Conservation (phyloP, 1,284 basidiomycete genomes). For the Puccinia novopanici region DNA sequence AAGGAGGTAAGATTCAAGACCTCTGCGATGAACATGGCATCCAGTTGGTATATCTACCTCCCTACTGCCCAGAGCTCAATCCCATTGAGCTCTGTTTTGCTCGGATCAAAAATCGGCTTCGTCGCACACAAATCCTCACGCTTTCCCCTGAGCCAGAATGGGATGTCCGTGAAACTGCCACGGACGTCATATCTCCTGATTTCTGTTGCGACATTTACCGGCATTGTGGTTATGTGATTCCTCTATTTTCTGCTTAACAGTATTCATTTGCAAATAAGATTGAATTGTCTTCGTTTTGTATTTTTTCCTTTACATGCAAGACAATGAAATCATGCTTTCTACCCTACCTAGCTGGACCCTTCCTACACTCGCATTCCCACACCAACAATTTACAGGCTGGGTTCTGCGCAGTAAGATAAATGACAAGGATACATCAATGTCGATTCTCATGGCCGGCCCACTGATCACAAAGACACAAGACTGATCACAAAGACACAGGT, state of each 20-base stretch:
- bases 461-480: no score
- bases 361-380: no score
- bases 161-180: background rate
- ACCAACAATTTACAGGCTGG: no score
- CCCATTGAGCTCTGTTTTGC: conserved; percentile 11
- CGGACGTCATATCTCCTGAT: background rate
- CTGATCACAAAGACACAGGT: no score
- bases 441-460: no score
- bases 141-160: background rate
- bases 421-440: no score
- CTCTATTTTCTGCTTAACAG: background rate
- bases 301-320: no score
- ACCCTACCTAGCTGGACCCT: no score
- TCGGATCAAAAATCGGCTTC: background rate
- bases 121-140: background rate
- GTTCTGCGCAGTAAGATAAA: no score
- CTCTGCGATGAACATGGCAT: background rate
- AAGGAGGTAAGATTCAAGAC: background rate
- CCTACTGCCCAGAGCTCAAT: conserved; percentile 17
- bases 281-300: background rate
- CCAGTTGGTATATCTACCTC: background rate
- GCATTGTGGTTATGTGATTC: background rate
- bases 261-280: background rate
- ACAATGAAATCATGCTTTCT: no score
- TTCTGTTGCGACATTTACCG: background rate